Conservation (phyloP, 495 filamentous ascomycete species). For the Margaritispora aquatica region DNA sequence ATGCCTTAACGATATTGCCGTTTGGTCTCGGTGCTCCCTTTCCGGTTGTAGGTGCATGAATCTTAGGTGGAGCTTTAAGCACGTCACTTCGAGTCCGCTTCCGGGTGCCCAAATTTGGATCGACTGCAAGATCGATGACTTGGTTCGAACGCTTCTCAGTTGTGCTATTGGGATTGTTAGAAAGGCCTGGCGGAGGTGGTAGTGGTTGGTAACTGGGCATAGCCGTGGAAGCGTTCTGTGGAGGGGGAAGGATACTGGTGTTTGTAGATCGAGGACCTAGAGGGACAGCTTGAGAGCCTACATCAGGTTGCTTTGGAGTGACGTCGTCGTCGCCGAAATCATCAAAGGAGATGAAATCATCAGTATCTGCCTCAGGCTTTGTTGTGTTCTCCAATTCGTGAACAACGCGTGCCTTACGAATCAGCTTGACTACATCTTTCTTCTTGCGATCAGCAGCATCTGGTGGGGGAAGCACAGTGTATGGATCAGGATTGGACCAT, state of each 20-base stretch:
- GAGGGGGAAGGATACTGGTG: background rate
- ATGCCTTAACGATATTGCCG: slow-evolving; percentile 49
- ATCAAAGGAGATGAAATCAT: slow-evolving; percentile 85
- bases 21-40: slow-evolving; percentile 32
- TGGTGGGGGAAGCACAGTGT: slow-evolving; percentile 71
- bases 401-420: slow-evolving; percentile 71
- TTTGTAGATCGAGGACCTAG: slow-evolving; percentile 22
- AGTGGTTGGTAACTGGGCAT: background rate
- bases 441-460: slow-evolving; percentile 60
- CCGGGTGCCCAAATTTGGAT: slow-evolving; percentile 40
- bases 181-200: background rate
- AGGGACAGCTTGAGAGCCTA: slow-evolving; percentile 25
- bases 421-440: slow-evolving; percentile 78
- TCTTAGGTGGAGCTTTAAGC: slow-evolving; percentile 44
- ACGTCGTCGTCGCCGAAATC: slow-evolving; percentile 49
- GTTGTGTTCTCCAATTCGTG: slow-evolving; percentile 17
- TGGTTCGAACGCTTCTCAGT: background rate
- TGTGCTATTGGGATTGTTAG: background rate
- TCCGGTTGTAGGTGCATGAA: slow-evolving; percentile 32
- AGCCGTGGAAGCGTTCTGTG: background rate
- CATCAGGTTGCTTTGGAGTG: slow-evolving; percentile 14
- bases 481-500: slow-evolving; percentile 94
- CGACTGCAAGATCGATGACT: slow-evolving; percentile 20
- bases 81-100: slow-evolving; percentile 70
- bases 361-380: slow-evolving; percentile 49